These are phyloP conservation scores for Pistacia atlantica DNA, from an alignment of 345 rosid genomes.

Conservation along the genomic window DNA sequence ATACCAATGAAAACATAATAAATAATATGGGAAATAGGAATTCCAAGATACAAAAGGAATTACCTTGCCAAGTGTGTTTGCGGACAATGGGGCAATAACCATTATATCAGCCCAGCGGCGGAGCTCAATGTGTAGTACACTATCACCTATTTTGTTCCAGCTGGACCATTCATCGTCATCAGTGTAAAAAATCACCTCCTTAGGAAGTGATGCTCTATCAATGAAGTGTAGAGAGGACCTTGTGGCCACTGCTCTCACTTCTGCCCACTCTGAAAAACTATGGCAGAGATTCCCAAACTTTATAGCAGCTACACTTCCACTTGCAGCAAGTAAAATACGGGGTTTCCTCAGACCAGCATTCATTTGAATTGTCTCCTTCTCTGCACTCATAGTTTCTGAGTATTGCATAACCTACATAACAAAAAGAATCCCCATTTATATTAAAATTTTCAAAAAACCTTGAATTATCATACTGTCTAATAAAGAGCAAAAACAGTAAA, in stretches of 20 bases:
- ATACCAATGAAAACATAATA: neutral
- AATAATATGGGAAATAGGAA: neutral
- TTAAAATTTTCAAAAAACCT: neutral
- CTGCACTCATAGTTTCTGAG: constrained; percentile 29
- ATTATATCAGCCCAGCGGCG: constrained; percentile 93
- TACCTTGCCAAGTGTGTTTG: constrained; percentile 96
- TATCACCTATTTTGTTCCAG: constrained; percentile 88
- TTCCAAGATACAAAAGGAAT: neutral
- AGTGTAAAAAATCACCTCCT: constrained; percentile 72
- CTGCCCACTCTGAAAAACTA: constrained; percentile 87
- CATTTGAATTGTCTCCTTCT: constrained; percentile 39
- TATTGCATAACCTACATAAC: constrained; percentile 25
- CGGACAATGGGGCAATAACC: constrained; percentile 91
- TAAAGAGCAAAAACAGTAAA: no score
- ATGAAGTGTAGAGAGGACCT: constrained; percentile 81
- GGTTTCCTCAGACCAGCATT: constrained; percentile 48
- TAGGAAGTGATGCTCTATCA: constrained; percentile 67
- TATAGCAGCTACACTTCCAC: constrained; percentile 93
- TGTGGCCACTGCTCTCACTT: constrained; percentile 83
- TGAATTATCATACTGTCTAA: no score
- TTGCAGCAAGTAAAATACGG: constrained; percentile 75
- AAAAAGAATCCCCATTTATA: neutral
- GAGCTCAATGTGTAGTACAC: constrained; percentile 89
- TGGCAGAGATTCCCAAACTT: constrained; percentile 87
- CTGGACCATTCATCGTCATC: constrained; percentile 91